Conservation (phyloP, 1,284 basidiomycete species). For the Ganoderma lingzhi region DNA sequence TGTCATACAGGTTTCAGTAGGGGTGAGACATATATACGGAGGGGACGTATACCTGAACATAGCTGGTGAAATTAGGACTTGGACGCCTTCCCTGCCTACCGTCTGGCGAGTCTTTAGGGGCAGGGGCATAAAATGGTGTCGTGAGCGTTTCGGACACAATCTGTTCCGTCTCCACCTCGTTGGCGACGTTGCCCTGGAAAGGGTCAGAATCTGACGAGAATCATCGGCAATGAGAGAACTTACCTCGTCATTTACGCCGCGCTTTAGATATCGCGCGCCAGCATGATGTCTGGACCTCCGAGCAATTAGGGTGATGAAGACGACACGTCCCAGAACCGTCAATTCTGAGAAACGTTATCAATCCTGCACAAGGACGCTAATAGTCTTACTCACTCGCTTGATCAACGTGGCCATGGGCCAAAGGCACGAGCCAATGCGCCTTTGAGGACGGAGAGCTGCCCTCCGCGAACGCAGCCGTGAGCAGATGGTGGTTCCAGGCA, state of each 20-base stretch:
- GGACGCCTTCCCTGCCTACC: slow-evolving; percentile 56
- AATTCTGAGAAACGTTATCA: slow-evolving; percentile 67
- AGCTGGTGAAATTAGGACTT: slow-evolving; percentile 92
- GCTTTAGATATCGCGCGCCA: slow-evolving; percentile 94
- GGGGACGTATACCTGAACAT: slow-evolving; percentile 75
- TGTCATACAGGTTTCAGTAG: slow-evolving; percentile 41
- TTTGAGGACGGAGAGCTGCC: slow-evolving; percentile 46
- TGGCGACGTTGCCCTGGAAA: slow-evolving; percentile 92
- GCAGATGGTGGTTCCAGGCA: slow-evolving; percentile 96
- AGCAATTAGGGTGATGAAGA: slow-evolving; percentile 95
- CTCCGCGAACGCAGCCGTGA: slow-evolving; percentile 68
- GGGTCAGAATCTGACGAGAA: slow-evolving; percentile 9
- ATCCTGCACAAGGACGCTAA: background rate
- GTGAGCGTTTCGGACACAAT: slow-evolving; percentile 96
- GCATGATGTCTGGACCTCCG: slow-evolving; percentile 95
- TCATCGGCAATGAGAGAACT: background rate
- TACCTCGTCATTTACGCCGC: slow-evolving; percentile 94
- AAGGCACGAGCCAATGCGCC: slow-evolving; percentile 89
- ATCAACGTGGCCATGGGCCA: slow-evolving; percentile 97
- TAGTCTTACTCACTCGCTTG: slow-evolving; percentile 85
- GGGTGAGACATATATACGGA: too few relatives aligned
- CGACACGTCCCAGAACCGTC: slow-evolving; percentile 88
- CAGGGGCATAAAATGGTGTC: slow-evolving; percentile 87
- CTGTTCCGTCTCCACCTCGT: slow-evolving; percentile 99
- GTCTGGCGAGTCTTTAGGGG: slow-evolving; percentile 42